These are phyloP conservation scores for Fusarium torulosum DNA, from an alignment of 2,329 filamentous ascomycete genomes.

Conservation along the genomic window DNA sequence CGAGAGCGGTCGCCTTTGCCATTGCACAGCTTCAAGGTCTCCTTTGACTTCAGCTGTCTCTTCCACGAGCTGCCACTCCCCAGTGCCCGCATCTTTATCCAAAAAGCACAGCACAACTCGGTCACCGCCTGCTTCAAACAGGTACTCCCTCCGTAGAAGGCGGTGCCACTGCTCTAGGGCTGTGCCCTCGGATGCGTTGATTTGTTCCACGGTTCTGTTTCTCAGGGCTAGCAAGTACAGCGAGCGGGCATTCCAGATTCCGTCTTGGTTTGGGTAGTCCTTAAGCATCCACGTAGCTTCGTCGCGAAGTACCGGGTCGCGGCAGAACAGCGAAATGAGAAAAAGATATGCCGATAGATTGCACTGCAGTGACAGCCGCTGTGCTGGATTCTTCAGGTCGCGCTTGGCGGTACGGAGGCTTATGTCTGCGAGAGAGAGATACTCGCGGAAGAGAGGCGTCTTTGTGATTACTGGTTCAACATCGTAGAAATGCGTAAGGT, in stretches of 20 bases:
- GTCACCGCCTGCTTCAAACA: slow-evolving; percentile 53
- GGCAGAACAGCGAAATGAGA: slow-evolving; percentile 47
- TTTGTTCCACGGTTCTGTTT: slow-evolving; percentile 47
- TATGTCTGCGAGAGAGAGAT: slow-evolving; percentile 49
- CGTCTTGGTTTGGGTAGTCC: slow-evolving; percentile 53
- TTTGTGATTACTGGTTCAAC: slow-evolving; percentile 36
- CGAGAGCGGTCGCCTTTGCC: slow-evolving; percentile 36
- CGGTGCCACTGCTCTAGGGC: slow-evolving; percentile 50
- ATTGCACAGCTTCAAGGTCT: slow-evolving; percentile 27
- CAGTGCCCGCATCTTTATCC: slow-evolving; percentile 37
- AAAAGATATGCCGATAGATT: slow-evolving; percentile 46
- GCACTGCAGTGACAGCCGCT: slow-evolving; percentile 47
- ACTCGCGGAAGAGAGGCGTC: slow-evolving; percentile 52
- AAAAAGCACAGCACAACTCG: slow-evolving; percentile 50
- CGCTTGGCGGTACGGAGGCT: slow-evolving; percentile 34
- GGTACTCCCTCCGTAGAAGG: slow-evolving; percentile 51
- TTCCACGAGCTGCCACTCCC: slow-evolving; percentile 38
- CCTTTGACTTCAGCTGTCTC: slow-evolving; percentile 29
- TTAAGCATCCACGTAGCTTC: slow-evolving; percentile 50
- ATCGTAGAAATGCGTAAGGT: slow-evolving; percentile 46
- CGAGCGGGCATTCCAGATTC: slow-evolving; percentile 48
- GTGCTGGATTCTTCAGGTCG: slow-evolving; percentile 32
- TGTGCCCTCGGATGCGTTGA: slow-evolving; percentile 48
- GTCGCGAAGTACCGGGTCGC: slow-evolving; percentile 51
- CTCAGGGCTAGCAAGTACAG: slow-evolving; percentile 47